Base-by-base conservation (phyloP, 805 yeast genomes). In the Yamadazyma nakazawae region DNA sequence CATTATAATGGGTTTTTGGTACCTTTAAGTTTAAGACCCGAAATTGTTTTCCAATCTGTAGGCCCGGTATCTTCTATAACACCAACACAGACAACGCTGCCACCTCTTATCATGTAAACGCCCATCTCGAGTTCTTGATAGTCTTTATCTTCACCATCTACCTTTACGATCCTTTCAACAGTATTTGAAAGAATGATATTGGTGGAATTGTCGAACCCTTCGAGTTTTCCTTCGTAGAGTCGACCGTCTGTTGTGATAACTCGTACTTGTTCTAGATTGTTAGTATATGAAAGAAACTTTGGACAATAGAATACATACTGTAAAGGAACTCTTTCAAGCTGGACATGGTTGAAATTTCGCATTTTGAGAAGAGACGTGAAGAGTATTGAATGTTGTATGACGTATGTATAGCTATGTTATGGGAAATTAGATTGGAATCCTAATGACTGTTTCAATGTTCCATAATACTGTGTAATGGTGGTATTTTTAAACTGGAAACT, bases 201-300 rank as follows among this genome's bases (percentile, higher is more conserved):
- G 19, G 86, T 78, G 38, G 79, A 70, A 51, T 81, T 79, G 60
- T 85, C 92, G 55, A 70, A 84, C 6, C 91, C 89, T 52, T 65
- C 66, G 18, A 72, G 64, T 17, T 56, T 60, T 3, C 77, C 77
- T 54, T 70, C 75, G 49, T 70, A 72, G 32, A 68, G 56, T 36
- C 77, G 58, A 24, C 67, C 76, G 56, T 72, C 77, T 10, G 76
- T 65, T n/a, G 75, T 64, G 49, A 72, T 63, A 12, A 72, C 62
- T 48, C 71, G 57, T 11, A 71, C 75, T 47, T 59, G 62, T 49
- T 69, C 78, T 70, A 50, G 12, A 44, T n/a, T 32, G 57, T 54
- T 53, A 54, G 56, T 54, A 52, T 30, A 31, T 24, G n/a, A 5
- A 5, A 11, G n/a, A 11, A 28, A 28, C n/a, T 13, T 28, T 11